Percentiles rank a stretch among this genome's conserved stretches.
Evolutionary conservation across 1,284 basidiomycete species (phyloP).

Genomic region (Heterobasidion annosum): DNA sequence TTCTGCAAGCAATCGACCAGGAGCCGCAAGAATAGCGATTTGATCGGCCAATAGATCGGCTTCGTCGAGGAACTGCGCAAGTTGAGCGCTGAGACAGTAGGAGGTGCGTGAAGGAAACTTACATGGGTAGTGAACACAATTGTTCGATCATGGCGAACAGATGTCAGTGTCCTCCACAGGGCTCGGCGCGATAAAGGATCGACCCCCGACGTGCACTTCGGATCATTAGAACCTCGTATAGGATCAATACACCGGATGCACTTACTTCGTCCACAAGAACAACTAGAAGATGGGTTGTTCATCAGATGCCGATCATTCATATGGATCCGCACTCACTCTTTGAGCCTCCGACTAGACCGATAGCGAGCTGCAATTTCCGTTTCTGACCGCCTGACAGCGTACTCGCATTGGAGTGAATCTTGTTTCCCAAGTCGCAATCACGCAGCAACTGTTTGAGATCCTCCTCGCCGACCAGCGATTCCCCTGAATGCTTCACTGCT

Average conservation of each 20-base stretch:
- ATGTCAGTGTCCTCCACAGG: conserved; percentile 65
- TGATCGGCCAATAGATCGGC: conserved; percentile 72
- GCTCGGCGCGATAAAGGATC: conserved; percentile 73
- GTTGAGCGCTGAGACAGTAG: not conserved
- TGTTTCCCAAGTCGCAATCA: conserved; percentile 65
- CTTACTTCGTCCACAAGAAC: conserved; percentile 61
- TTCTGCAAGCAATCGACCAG: conserved; percentile 65
- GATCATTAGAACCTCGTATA: not conserved
- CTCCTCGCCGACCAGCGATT: conserved; percentile 29
- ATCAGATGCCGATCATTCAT: not conserved
- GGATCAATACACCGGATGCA: not conserved
- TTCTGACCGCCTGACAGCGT: conserved; percentile 77
- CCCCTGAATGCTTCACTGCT: conserved; percentile 60
- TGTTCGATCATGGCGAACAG: conserved; percentile 55
- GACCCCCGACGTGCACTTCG: conserved; percentile 66
- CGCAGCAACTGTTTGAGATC: conserved; percentile 54
- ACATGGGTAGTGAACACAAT: conserved; percentile 67
- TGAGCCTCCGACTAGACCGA: conserved; percentile 69
- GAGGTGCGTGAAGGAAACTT: conserved; percentile 12
- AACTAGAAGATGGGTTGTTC: conserved; percentile 27
- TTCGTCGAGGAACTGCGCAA: conserved; percentile 62
- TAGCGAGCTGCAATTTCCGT: conserved; percentile 72
- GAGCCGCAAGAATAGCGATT: conserved; percentile 68
- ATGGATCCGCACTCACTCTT: conserved; percentile 33
- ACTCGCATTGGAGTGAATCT: conserved; percentile 55